phyloP scores from a whole-genome alignment of 345 rosid genomes.

The Conringia planisiliqua region DNA sequence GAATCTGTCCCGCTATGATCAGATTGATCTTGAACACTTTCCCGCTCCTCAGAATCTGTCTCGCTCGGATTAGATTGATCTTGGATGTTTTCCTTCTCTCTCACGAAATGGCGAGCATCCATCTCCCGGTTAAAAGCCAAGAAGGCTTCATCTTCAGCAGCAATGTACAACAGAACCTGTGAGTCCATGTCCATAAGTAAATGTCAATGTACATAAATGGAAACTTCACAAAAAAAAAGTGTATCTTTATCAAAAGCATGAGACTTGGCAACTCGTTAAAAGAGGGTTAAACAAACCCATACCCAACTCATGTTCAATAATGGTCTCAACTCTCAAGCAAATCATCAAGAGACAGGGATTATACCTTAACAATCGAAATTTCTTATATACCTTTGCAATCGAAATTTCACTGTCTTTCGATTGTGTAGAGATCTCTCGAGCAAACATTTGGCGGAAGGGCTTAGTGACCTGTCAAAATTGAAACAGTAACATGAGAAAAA shows the following conservation, averaged over 20 bases:
- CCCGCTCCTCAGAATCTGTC: constrained; percentile 31
- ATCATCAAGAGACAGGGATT: constrained; percentile 28
- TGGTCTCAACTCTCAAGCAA: constrained; percentile 22
- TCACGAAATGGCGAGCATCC: constrained; percentile 51
- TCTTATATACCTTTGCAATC: constrained; percentile 65
- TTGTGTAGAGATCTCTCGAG: constrained; percentile 63
- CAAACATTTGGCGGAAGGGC: constrained; percentile 64
- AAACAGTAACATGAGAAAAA: constrained; percentile 15
- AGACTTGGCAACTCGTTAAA: neutral
- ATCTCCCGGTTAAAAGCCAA: constrained; percentile 52
- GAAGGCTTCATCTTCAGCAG: constrained; percentile 91
- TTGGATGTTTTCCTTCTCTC: constrained; percentile 44
- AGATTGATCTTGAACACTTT: constrained; percentile 32
- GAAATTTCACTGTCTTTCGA: constrained; percentile 77
- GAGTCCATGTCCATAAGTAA: constrained; percentile 23
- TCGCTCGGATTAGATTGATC: constrained; percentile 25
- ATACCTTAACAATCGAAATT: constrained; percentile 34
- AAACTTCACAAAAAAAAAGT: neutral
- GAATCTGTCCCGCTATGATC: constrained; percentile 38
- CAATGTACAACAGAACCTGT: constrained; percentile 73
- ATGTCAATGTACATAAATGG: neutral
- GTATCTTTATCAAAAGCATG: neutral
- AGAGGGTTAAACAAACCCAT: neutral
- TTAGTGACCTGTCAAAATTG: constrained; percentile 48
- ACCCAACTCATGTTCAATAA: constrained; percentile 13